Evolutionary conservation across 1,284 basidiomycete genomes (phyloP).

Genomic region (Dichomitus squalens): DNA sequence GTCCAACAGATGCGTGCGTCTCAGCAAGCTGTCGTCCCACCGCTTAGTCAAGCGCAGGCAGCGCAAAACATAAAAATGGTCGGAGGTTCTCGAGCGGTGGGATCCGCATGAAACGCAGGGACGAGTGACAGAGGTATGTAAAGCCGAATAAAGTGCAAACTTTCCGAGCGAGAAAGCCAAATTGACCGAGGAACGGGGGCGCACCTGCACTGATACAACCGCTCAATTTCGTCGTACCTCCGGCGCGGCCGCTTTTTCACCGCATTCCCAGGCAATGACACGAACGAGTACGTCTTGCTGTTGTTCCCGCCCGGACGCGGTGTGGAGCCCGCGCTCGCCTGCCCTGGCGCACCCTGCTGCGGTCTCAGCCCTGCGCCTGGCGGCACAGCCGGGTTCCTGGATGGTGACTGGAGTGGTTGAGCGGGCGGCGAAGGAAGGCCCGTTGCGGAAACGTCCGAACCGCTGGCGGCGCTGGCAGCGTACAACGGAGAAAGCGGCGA

Average conservation of each 20-base stretch:
- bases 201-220: slow-evolving; percentile 77
- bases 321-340: slow-evolving; percentile 12
- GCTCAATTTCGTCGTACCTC: slow-evolving; percentile 89
- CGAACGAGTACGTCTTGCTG: slow-evolving; percentile 79
- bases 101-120: background rate
- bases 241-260: slow-evolving; percentile 83
- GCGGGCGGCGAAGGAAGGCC: slow-evolving; percentile 20
- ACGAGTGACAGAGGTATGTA: background rate
- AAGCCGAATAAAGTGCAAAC: background rate
- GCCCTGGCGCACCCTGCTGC: slow-evolving; percentile 4
- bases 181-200: slow-evolving; percentile 9
- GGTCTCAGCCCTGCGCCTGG: slow-evolving; percentile 1
- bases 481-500: slow-evolving; percentile 28
- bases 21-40: slow-evolving; percentile 11
- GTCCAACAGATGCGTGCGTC: slow-evolving; percentile 3
- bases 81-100: background rate
- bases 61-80: background rate
- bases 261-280: slow-evolving; percentile 75
- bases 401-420: slow-evolving; percentile 14
- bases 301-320: slow-evolving; percentile 29
- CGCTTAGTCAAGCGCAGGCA: background rate
- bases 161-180: background rate
- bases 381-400: background rate
- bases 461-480: slow-evolving; percentile 26
- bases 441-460: slow-evolving; percentile 21